These are phyloP conservation scores for Chlamydomonas applanata DNA, from an alignment of 139 green algal species.

Conservation along the genomic window DNA sequence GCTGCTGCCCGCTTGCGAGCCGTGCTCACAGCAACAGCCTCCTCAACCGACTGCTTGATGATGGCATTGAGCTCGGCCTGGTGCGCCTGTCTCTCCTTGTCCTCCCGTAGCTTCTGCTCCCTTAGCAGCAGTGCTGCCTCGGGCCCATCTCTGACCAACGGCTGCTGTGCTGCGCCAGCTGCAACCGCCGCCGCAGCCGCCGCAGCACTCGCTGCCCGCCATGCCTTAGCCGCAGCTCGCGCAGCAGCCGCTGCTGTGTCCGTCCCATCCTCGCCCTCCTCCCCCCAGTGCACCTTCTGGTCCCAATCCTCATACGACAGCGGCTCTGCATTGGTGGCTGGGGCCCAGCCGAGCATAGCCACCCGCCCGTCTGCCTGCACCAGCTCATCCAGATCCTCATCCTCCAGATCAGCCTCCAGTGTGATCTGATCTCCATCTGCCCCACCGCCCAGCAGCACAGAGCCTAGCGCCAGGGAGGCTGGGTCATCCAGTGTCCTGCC, in stretches of 20 bases:
- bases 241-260: neutral
- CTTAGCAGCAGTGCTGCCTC: too few species aligned
- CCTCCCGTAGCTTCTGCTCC: too few species aligned
- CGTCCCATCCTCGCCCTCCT: neutral
- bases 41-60: too few species aligned
- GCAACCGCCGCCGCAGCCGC: neutral
- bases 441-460: neutral
- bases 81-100: too few species aligned
- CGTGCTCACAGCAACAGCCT: too few species aligned
- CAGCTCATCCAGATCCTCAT: constrained; percentile 1
- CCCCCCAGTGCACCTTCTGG: neutral
- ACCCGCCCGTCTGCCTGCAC: neutral
- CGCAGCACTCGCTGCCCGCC: neutral
- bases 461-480: too few species aligned
- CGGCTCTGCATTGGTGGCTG: neutral
- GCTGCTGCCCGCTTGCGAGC: too few species aligned
- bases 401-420: neutral
- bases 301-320: neutral
- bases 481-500: too few species aligned
- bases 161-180: too few species aligned
- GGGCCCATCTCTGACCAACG: too few species aligned
- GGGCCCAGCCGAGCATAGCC: constrained; percentile 2
- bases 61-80: too few species aligned
- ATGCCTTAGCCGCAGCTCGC: neutral
- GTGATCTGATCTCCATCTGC: neutral